phyloP scores from a whole-genome alignment of 1,284 basidiomycete species.

The Bjerkandera adusta region DNA sequence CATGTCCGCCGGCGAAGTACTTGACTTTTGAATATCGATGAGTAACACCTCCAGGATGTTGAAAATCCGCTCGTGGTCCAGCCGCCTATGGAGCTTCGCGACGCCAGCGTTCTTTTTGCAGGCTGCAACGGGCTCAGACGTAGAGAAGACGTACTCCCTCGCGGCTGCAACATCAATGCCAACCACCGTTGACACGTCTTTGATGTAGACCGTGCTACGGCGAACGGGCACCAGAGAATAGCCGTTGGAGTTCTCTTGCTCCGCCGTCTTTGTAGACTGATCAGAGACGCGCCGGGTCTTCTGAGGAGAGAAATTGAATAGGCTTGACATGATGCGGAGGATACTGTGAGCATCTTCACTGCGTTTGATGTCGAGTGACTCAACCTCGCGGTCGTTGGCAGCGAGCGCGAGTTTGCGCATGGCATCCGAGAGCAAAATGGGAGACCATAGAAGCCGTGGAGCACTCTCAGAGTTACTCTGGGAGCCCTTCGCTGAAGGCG shows the following conservation, averaged over 20 bases:
- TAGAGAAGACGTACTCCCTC: slow-evolving; percentile 56
- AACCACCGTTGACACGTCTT: slow-evolving; percentile 52
- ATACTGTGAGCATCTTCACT: slow-evolving; percentile 51
- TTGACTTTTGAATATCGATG: slow-evolving; percentile 11
- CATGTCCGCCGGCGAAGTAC: neutral
- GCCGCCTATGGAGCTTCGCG: slow-evolving; percentile 58
- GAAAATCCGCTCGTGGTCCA: slow-evolving; percentile 77
- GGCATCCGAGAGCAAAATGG: slow-evolving; percentile 65
- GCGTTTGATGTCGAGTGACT: slow-evolving; percentile 38
- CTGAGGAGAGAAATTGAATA: slow-evolving; percentile 54
- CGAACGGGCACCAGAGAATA: slow-evolving; percentile 44
- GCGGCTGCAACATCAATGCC: slow-evolving; percentile 65
- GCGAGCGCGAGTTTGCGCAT: slow-evolving; percentile 58
- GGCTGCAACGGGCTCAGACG: slow-evolving; percentile 41
- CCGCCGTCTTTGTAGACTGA: slow-evolving; percentile 31
- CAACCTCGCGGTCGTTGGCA: slow-evolving; percentile 47
- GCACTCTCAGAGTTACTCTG: slow-evolving; percentile 30
- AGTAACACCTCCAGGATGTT: slow-evolving; percentile 57
- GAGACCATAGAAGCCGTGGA: slow-evolving; percentile 55
- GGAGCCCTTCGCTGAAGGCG: slow-evolving; percentile 38
- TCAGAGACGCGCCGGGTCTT: slow-evolving; percentile 37
- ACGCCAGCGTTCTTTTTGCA: slow-evolving; percentile 60
- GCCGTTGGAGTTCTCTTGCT: slow-evolving; percentile 29
- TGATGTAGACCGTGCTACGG: slow-evolving; percentile 67
- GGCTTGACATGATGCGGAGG: slow-evolving; percentile 69